Evolutionary conservation across 1,284 basidiomycete genomes (phyloP).

Genomic region (Ceratobasidium sp.): DNA sequence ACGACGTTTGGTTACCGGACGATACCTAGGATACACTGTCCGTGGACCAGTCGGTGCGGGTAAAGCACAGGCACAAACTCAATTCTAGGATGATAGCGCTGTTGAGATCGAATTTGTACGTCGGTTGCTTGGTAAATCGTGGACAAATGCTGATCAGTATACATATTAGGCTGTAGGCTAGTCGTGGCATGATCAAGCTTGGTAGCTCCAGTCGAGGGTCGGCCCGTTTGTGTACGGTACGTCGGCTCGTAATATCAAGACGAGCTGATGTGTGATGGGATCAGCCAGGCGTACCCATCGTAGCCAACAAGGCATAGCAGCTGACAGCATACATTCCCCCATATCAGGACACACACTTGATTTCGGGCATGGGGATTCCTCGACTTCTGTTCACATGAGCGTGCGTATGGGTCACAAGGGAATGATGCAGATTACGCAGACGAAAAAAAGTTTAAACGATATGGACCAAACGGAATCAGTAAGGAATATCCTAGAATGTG

Average conservation of each 20-base stretch:
- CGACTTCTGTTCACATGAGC: conserved; percentile 8
- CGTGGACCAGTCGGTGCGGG: background rate
- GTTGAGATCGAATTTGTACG: too few relatives aligned
- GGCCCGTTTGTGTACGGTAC: background rate
- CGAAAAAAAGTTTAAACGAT: background rate
- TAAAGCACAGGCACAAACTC: background rate
- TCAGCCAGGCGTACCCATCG: conserved; percentile 14
- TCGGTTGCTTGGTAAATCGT: too few relatives aligned
- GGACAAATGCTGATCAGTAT: too few relatives aligned
- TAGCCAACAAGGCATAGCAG: conserved; percentile 14
- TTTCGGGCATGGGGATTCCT: background rate
- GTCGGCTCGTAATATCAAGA: background rate
- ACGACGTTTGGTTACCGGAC: background rate
- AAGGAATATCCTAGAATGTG: background rate
- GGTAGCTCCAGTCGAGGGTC: background rate
- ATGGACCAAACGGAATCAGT: background rate
- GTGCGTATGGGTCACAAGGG: background rate
- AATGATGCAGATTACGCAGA: background rate
- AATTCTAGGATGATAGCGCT: background rate
- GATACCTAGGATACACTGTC: too few relatives aligned
- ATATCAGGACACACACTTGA: conserved; percentile 1
- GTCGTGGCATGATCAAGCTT: too few relatives aligned
- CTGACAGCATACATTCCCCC: conserved; percentile 9
- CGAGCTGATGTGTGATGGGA: background rate
- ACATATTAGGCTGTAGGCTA: too few relatives aligned